A percentile compares a stretch with the other conserved stretches of the same genome.
These are phyloP conservation scores for Tritrichomonas musculus DNA, from an alignment of 208 protist species.

Conservation along the genomic window DNA sequence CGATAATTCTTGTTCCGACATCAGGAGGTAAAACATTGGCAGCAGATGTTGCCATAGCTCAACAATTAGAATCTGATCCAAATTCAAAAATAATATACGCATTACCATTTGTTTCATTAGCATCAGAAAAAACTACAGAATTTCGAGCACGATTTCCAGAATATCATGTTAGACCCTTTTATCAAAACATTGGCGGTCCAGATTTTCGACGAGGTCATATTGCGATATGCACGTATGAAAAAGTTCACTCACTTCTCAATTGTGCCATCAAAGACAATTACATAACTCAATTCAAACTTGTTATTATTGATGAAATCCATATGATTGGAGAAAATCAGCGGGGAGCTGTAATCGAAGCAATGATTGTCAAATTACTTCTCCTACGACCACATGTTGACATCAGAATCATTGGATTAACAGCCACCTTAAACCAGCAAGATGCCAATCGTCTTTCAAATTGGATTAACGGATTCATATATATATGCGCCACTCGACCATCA, in stretches of 20 bases:
- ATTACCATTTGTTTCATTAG: slow-evolving; percentile 1
- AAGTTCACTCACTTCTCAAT: slow-evolving; percentile 8
- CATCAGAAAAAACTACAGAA: neutral
- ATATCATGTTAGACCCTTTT: neutral
- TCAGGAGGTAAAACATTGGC: slow-evolving; percentile 20
- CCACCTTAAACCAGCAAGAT: neutral
- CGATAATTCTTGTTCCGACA: slow-evolving; percentile 9
- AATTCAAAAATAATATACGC: neutral
- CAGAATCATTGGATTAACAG: neutral
- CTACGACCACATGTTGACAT: neutral
- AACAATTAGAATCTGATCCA: neutral
- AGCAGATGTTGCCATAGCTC: neutral
- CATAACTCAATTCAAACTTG: neutral
- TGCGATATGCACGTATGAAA: slow-evolving; percentile 1
- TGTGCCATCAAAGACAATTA: neutral
- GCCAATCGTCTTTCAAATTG: neutral
- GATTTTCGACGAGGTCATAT: neutral
- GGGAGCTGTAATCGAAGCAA: neutral
- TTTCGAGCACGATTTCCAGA: neutral
- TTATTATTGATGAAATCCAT: slow-evolving; percentile 15
- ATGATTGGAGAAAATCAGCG: neutral
- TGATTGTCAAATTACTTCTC: neutral
- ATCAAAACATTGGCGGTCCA: neutral
- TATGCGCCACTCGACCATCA: neutral
- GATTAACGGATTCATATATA: neutral